These are phyloP conservation scores for Xylaria intraflava DNA, from an alignment of 495 filamentous ascomycete species.

Conservation along the genomic window DNA sequence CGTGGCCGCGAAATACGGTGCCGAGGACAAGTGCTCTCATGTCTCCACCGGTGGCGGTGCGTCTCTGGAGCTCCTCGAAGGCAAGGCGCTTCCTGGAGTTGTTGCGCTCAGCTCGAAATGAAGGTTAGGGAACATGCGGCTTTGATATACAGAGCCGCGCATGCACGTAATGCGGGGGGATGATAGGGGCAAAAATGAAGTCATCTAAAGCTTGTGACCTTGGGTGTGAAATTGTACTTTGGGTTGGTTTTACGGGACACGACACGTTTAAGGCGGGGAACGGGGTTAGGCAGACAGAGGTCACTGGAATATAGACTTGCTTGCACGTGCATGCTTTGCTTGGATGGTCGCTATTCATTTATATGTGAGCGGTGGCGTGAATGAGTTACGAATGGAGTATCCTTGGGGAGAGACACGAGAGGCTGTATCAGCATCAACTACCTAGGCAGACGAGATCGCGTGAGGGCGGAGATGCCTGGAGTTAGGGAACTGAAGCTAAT, in stretches of 20 bases:
- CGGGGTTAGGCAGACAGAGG: not conserved
- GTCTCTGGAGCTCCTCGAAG: slow-evolving; percentile 91
- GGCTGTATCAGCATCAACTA: no score
- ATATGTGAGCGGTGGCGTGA: no score
- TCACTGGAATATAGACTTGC: not conserved
- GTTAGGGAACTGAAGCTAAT: no score
- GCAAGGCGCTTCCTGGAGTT: slow-evolving; percentile 94
- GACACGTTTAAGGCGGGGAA: not conserved
- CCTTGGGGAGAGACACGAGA: no score
- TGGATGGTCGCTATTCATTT: not conserved
- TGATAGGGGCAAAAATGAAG: not conserved
- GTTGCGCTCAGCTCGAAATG: slow-evolving; percentile 71
- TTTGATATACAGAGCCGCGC: not conserved
- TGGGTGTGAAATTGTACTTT: slow-evolving; percentile 8
- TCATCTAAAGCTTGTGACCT: not conserved
- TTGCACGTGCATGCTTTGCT: not conserved
- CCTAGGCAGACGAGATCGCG: no score
- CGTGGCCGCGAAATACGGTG: slow-evolving; percentile 93
- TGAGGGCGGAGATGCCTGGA: no score
- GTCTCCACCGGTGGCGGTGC: slow-evolving; percentile 96
- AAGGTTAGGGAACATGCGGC: slow-evolving; percentile 7
- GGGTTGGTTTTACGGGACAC: not conserved
- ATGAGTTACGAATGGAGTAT: no score
- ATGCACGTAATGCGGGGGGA: not conserved
- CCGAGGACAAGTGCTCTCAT: slow-evolving; percentile 94